phyloP scores from a whole-genome alignment of 2,329 filamentous ascomycete genomes.

The Teratosphaeria epicoccoides region DNA sequence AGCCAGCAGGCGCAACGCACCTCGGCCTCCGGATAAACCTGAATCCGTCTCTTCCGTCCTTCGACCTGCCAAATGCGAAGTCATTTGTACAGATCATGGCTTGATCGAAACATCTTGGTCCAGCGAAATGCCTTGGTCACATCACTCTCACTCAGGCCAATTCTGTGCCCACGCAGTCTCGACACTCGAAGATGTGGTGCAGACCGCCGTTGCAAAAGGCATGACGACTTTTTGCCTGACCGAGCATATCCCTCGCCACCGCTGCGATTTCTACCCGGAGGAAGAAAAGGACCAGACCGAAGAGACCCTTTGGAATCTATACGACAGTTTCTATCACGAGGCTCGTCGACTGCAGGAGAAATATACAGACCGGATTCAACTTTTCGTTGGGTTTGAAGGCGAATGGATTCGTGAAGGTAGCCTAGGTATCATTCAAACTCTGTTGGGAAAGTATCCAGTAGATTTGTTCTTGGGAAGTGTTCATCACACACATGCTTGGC shows the following conservation, averaged over 20 bases:
- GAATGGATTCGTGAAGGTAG: slow-evolving; percentile 76
- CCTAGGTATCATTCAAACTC: slow-evolving; percentile 47
- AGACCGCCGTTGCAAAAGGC: slow-evolving; percentile 63
- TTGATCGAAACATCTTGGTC: neutral
- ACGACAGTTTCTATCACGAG: slow-evolving; percentile 64
- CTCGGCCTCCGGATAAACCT: neutral
- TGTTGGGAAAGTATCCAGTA: slow-evolving; percentile 52
- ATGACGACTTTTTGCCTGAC: slow-evolving; percentile 81
- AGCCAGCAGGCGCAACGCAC: neutral
- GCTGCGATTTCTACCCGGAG: slow-evolving; percentile 80
- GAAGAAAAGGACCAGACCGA: slow-evolving; percentile 43
- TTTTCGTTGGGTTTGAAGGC: slow-evolving; percentile 83
- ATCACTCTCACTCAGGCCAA: slow-evolving; percentile 95
- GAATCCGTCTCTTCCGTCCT: neutral
- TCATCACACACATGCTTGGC: slow-evolving; percentile 76
- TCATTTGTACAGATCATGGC: neutral
- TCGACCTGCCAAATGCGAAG: neutral
- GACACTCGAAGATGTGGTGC: slow-evolving; percentile 71
- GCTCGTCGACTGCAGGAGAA: slow-evolving; percentile 59
- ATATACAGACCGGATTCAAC: slow-evolving; percentile 60
- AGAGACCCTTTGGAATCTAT: slow-evolving; percentile 41
- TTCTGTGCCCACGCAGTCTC: slow-evolving; percentile 91
- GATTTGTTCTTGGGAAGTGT: slow-evolving; percentile 91
- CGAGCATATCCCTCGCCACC: slow-evolving; percentile 84
- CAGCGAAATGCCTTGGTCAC: slow-evolving; percentile 27